phyloP scores from a whole-genome alignment of 2,329 filamentous ascomycete genomes.

The Aspergillus oerlinghausenensis region DNA sequence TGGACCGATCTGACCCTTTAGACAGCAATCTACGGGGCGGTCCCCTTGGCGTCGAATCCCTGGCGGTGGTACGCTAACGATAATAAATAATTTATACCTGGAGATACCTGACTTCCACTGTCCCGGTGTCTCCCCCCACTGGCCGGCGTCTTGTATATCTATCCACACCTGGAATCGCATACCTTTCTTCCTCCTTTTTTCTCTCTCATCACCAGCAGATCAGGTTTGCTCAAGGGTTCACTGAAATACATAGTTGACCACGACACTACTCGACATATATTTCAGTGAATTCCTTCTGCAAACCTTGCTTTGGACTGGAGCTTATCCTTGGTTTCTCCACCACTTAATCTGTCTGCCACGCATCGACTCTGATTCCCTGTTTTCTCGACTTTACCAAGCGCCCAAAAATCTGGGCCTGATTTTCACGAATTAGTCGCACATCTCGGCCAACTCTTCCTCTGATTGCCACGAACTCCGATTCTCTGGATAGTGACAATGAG shows the following conservation, averaged over 20 bases:
- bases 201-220: background rate
- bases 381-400: background rate
- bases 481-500: constrained; percentile 27
- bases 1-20: constrained; percentile 23
- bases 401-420: background rate
- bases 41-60: constrained; percentile 6
- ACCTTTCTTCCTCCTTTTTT: constrained; percentile 1
- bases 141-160: background rate
- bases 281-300: constrained; percentile 1
- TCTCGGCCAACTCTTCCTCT: background rate
- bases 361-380: background rate
- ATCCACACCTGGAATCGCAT: background rate
- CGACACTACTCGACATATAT: background rate
- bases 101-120: background rate
- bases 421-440: background rate
- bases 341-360: background rate
- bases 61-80: background rate
- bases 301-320: background rate
- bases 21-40: constrained; percentile 2
- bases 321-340: background rate
- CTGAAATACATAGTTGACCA: background rate
- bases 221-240: background rate
- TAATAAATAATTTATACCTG: background rate
- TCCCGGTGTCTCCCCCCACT: background rate
- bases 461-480: background rate